Evolutionary conservation across 305 asterid species (phyloP), one percentile per base, ranked within the genome.

Genomic region (Solanum hybrid): DNA sequence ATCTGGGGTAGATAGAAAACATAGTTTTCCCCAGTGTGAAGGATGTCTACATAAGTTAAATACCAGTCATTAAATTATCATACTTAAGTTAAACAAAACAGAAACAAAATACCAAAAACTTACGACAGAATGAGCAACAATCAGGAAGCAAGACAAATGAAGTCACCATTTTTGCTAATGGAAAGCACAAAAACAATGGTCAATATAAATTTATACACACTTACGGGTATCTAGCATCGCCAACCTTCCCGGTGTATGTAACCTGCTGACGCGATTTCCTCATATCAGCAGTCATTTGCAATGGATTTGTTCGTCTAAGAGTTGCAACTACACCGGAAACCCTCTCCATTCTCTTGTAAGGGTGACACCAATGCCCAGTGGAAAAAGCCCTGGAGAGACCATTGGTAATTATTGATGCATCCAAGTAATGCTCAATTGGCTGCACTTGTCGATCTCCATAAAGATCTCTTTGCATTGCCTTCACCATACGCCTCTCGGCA

Each of bases 141-240:
- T 13, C 86, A 88, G 73, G 82, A 87, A 77, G 72, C 56, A 51
- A 34, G 34, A 46, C 75, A 75, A 88, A 88, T 77, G 36, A 88
- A 77, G 46, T 24, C 86, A n/a, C 32, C 32, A 8, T 77, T 72
- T 36, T 51, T 77, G 36, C 32, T 77, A 51, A 51, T 20, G 73
- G 38, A 89, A n/a, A 86, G 86, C 72, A 90, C 24, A n/a, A 82
- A 37, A 82, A 80, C 37, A 86, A 87, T 20, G 37, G 64, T 36
- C 13, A 16, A 46, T 31, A 86, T 79, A 6, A 66, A 90, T 77
- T 40, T 82, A 29, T 9, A 46, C 91, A 26, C 89, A 93, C 99
- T 95, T 94, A 97, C 98, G 98, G 98, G 92, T 97, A 96, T 96
- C 99, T 91, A 56, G 99, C 99, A 93, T 96, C 99, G 14, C 99